Evolutionary conservation across 1,284 basidiomycete species (phyloP), one percentile per base, ranked within the genome.

Genomic region (Cutaneotrichosporon spelunceum): DNA sequence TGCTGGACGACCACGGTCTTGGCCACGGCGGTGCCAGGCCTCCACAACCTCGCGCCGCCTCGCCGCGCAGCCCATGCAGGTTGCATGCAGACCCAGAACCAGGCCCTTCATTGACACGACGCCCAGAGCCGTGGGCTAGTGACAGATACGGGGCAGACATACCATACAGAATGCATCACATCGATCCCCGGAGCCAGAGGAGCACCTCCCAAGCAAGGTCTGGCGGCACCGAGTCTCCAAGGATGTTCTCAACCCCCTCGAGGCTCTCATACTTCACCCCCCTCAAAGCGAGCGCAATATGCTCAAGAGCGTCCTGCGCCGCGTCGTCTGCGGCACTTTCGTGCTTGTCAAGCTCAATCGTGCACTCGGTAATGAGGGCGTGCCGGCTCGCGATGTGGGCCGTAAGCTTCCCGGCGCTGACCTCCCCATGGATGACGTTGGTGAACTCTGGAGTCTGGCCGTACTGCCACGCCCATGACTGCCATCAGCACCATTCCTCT

Each of bases 381-480:
- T 82, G 82, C 24, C 80, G 79, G 2, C 81, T 77, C 2, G 73
- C 70, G 33, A 84, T 68, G 16, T 71, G 65, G 5, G 77, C 72
- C 2, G 68, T 73, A 81, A 82, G 65, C n/a, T 47, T 64, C 54
- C 69, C 74, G 54, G 72, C 69, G 1, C 71, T 68, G 4, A 78
- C 56, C 14, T 67, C 64, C 2, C 66, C 70, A 23, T 68, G 57
- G 5, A 82, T 55, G 10, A 59, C 53, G 63, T 82, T 80, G 0
- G 76, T 88, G 74, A 99, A 98, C 73, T 95, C 90, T 57, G 95
- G 95, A 0, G 94, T 96, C 74, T 96, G 91, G 0, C 94, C 95
- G 72, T 87, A 97, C 30, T 86, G 83, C 93, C 94, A 99, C 26
- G 90, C 85, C 96, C 95, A 98, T 44, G 84, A 87, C 89, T 94